Percentiles rank a stretch among this genome's conserved stretches.
These are phyloP conservation scores for Elongisporangium undulatum DNA, from an alignment of 352 stramenopile species.

Conservation along the genomic window DNA sequence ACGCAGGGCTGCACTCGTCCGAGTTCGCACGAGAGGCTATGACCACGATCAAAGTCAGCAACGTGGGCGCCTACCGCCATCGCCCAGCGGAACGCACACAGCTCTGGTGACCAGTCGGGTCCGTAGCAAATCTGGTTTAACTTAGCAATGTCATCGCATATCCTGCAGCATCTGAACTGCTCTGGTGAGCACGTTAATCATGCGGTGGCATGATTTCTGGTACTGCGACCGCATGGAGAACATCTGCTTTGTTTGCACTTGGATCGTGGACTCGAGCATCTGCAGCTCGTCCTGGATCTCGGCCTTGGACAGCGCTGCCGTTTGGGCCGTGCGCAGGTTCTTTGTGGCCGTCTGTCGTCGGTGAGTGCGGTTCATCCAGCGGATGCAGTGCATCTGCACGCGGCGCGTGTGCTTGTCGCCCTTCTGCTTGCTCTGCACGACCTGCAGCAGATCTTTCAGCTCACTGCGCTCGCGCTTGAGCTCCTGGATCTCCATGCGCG, in stretches of 20 bases:
- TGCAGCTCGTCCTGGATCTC: slow-evolving; percentile 43
- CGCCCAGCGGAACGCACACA: slow-evolving; percentile 47
- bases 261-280: slow-evolving; percentile 29
- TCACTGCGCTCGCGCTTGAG: slow-evolving; percentile 42
- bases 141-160: slow-evolving; percentile 5
- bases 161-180: slow-evolving; percentile 32
- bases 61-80: slow-evolving; percentile 65
- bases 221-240: slow-evolving; percentile 47
- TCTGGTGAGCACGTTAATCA: slow-evolving; percentile 35
- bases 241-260: slow-evolving; percentile 32
- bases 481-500: slow-evolving; percentile 34
- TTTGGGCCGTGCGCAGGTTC: slow-evolving; percentile 32
- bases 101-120: slow-evolving; percentile 42
- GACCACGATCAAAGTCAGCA: slow-evolving; percentile 61
- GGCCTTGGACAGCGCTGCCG: slow-evolving; percentile 35
- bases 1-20: slow-evolving; percentile 58
- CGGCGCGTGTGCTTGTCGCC: slow-evolving; percentile 45
- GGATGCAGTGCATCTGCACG: slow-evolving; percentile 63
- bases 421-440: slow-evolving; percentile 31
- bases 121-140: not conserved
- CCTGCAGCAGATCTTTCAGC: slow-evolving; percentile 47
- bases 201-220: slow-evolving; percentile 41
- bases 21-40: slow-evolving; percentile 68
- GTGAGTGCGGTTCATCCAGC: slow-evolving; percentile 61
- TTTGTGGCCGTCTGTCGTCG: slow-evolving; percentile 29